phyloP scores from a whole-genome alignment of 768 basidiomycete species.

The Agaricus blazei region DNA sequence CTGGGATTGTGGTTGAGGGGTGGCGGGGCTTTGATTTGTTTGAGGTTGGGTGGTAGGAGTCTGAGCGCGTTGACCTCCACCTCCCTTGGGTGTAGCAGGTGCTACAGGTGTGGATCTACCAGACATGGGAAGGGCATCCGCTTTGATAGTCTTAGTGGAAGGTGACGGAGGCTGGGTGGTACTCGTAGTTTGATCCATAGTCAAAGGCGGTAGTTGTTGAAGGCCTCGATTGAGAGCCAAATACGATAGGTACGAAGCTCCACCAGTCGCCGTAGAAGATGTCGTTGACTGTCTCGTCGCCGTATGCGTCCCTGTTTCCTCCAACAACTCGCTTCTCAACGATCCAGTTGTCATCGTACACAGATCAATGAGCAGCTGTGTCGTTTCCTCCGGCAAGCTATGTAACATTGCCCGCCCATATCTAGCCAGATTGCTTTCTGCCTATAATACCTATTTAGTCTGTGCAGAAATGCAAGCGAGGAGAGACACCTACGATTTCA shows the following conservation, averaged over 20 bases:
- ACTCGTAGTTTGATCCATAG: slow-evolving; percentile 19
- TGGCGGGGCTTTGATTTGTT: background rate
- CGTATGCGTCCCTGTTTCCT: slow-evolving; percentile 24
- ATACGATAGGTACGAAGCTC: slow-evolving; percentile 74
- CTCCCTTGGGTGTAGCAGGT: slow-evolving; percentile 30
- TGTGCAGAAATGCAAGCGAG: background rate
- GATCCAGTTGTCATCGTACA: slow-evolving; percentile 66
- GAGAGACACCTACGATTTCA: slow-evolving; percentile 55
- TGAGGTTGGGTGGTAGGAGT: no score
- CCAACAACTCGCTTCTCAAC: slow-evolving; percentile 27
- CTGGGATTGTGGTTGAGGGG: slow-evolving; percentile 8
- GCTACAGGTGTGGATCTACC: slow-evolving; percentile 25
- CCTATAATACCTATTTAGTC: slow-evolving; percentile 35
- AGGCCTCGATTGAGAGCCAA: slow-evolving; percentile 64
- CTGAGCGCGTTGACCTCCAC: no score
- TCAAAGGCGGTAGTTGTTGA: slow-evolving; percentile 35
- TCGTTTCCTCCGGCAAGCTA: slow-evolving; percentile 83
- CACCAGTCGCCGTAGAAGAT: slow-evolving; percentile 17
- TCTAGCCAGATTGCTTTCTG: slow-evolving; percentile 78
- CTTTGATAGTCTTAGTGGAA: slow-evolving; percentile 41
- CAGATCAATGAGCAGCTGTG: slow-evolving; percentile 85
- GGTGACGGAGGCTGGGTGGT: slow-evolving; percentile 26
- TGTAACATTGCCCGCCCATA: slow-evolving; percentile 87
- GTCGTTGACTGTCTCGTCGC: slow-evolving; percentile 19
- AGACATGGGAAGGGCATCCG: slow-evolving; percentile 25